Evolutionary conservation across 371 early-diverging fungal species (phyloP), one percentile per base, ranked within the genome.

Genomic region (Syncephalastrum sp.): DNA sequence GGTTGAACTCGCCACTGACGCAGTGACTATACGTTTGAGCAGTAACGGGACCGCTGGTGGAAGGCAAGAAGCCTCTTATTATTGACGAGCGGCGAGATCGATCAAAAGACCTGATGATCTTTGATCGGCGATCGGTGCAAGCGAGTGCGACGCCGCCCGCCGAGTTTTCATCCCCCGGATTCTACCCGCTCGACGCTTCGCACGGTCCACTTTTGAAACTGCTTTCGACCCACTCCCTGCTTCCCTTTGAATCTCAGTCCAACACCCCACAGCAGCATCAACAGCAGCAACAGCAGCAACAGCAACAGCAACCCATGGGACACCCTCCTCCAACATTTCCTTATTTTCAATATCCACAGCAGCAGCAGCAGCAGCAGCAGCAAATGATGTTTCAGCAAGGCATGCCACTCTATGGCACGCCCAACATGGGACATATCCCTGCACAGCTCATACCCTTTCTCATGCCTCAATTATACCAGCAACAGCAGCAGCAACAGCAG

Each of bases 41-140:
- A 65, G 65, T 65, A 24, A 65, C 65, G 14, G 65, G 65, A 1
- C 25, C 53, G 5, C 46, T 48, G 16, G 46, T 60, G 42, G 57
- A 65, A 47, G 60, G 57, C 38, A 67, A 67, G 29, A 50, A 63
- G 16, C 68, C 63, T 41, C 53, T 63, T 23, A 63, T 67, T 50
- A 43, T 54, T 42, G 68, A 67, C 56, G 63, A 63, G 47, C 63
- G 68, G 15, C 56, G 60, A n/a, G 63, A 67, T 58, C 57, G 59
- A 44, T 29, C 57, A 13, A 49, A 59, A 33, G 57, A 56, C 15
- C 41, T 67, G 5, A 55, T 67, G 38, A 54, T 67, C 4, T 56
- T 67, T 42, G 68, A 67, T 47, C 55, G 57, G 42, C 63, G 68
- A 54, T 56, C 54, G 12, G 38, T n/a, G 1, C 51, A 45, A 41